Percentiles rank a stretch among this genome's conserved stretches.
Evolutionary conservation across 306 rosid genomes (phyloP).

Genomic region (Vigna unguiculata): DNA sequence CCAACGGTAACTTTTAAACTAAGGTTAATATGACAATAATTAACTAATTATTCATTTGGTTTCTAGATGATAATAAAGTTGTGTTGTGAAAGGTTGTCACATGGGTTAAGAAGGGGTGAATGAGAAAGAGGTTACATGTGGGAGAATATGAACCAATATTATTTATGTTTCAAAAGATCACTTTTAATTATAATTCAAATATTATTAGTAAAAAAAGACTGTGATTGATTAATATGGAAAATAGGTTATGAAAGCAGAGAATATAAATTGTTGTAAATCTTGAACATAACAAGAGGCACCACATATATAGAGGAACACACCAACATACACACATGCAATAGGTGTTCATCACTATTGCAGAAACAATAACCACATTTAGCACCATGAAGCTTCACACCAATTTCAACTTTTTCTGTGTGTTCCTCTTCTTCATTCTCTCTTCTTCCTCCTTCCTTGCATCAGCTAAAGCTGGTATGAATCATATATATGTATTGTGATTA

Average conservation of each 20-base stretch:
- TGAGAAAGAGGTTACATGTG: no score
- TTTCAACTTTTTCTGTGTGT: conserved; percentile 23
- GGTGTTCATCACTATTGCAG: not conserved
- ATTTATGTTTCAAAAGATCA: no score
- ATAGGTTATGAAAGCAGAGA: no score
- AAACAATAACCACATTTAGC: not conserved
- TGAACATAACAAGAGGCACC: no score
- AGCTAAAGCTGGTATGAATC: conserved; percentile 63
- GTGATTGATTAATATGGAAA: no score
- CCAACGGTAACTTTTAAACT: not conserved
- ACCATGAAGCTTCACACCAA: conserved; percentile 31
- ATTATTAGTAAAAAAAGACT: no score
- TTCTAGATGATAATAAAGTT: no score
- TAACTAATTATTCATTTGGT: not conserved
- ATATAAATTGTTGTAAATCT: no score
- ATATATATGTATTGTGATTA: not conserved
- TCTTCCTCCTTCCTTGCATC: conserved; percentile 39
- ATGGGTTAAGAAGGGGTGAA: not conserved
- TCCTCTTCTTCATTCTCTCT: conserved; percentile 44
- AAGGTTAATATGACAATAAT: not conserved
- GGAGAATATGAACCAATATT: no score
- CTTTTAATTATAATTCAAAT: no score
- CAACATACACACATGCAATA: not conserved
- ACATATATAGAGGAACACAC: no score
- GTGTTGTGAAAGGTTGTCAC: not conserved